Evolutionary conservation across 179 eudicot genomes (phyloP).

Genomic region (Vitellaria paradoxa): DNA sequence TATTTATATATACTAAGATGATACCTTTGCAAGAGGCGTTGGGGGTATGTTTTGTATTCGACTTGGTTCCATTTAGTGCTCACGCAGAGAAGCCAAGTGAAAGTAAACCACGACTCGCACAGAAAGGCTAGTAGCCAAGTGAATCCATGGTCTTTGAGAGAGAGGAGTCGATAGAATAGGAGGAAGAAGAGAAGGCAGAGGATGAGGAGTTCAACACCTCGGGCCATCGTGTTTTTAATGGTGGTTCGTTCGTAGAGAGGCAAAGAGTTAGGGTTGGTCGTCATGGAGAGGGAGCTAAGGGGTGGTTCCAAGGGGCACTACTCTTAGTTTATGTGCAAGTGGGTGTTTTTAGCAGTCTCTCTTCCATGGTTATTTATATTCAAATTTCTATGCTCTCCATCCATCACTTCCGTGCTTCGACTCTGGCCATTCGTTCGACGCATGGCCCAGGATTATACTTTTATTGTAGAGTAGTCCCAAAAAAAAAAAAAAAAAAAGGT

Average conservation of each 20-base stretch:
- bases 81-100: conserved; percentile 21
- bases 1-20: no score
- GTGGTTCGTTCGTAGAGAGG: conserved; percentile 2
- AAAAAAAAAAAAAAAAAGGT: no score
- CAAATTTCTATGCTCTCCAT: no score
- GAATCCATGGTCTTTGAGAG: conserved; percentile 8
- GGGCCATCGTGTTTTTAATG: neutral
- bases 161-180: conserved; percentile 15
- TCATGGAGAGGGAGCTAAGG: neutral
- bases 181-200: conserved; percentile 21
- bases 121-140: conserved; percentile 1
- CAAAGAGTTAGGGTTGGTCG: conserved; percentile 3
- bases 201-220: neutral
- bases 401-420: no score
- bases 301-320: neutral
- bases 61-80: conserved; percentile 30
- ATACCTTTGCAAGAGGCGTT: conserved; percentile 22
- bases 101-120: conserved; percentile 33
- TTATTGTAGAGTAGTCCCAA: no score
- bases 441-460: no score
- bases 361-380: no score
- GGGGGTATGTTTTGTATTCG: conserved; percentile 12
- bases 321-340: no score
- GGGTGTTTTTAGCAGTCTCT: no score
- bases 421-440: no score